Conservation (phyloP, 345 rosid genomes). For the Populus alba region DNA sequence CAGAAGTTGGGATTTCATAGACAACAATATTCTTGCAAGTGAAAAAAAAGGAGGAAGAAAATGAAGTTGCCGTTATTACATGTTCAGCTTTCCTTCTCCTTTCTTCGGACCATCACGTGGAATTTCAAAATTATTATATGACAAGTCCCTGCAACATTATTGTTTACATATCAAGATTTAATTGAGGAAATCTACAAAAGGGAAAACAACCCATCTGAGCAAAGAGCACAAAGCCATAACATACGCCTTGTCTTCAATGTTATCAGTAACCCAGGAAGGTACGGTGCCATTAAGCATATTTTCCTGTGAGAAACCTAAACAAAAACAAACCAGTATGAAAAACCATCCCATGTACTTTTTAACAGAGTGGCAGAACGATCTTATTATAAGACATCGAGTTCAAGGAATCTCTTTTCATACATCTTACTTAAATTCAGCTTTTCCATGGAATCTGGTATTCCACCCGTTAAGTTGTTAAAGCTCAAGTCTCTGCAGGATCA, state of each 20-base stretch:
- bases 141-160: too few species aligned
- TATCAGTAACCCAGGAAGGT: not conserved
- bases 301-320: constrained; percentile 13
- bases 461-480: not conserved
- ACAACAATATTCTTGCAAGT: too few species aligned
- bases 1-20: too few species aligned
- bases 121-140: too few species aligned
- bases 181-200: too few species aligned
- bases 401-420: not conserved
- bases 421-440: not conserved
- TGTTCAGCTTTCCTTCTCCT: too few species aligned
- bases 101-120: too few species aligned
- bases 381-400: too few species aligned
- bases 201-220: too few species aligned
- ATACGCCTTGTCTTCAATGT: not conserved
- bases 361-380: not conserved
- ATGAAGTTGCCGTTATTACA: too few species aligned
- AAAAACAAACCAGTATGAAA: not conserved
- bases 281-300: constrained; percentile 10
- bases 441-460: not conserved
- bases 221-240: not conserved
- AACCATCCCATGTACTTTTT: not conserved
- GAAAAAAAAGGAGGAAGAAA: too few species aligned
- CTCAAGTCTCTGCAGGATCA: not conserved
- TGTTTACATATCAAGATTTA: too few species aligned